Percentiles rank a stretch among this genome's conserved stretches.
Evolutionary conservation across 2,329 filamentous ascomycete genomes (phyloP).

Genomic region (Phaeosphaeriaceae sp.): DNA sequence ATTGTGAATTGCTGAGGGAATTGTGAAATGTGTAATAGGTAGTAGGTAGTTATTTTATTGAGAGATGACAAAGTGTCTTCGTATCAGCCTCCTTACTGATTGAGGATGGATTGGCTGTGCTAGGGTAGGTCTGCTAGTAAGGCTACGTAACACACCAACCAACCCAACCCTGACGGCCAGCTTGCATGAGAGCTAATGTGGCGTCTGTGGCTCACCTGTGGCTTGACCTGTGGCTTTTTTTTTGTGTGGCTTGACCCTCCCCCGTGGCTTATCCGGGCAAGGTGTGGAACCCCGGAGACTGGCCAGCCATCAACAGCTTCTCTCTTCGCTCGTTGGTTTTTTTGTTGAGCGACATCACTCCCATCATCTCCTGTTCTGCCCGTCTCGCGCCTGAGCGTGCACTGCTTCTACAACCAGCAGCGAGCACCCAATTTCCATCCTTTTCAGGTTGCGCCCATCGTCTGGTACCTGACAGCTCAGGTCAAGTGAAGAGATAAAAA

Average conservation of each 20-base stretch:
- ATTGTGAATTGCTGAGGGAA: constrained; percentile 1
- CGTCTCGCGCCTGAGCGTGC: constrained; percentile 25
- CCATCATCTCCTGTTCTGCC: constrained; percentile 1
- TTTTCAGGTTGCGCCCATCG: constrained; percentile 6
- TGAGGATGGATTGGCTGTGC: no score
- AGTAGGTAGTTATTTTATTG: no score
- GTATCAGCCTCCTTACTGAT: constrained; percentile 34
- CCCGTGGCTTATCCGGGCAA: no score
- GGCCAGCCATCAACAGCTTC: constrained; percentile 31
- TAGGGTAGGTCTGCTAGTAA: no score
- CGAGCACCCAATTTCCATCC: constrained; percentile 27
- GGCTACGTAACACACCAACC: neutral
- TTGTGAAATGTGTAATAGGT: neutral
- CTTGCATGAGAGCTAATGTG: constrained; percentile 4
- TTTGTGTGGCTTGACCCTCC: no score
- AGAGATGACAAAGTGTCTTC: constrained; percentile 35
- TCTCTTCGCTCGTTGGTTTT: constrained; percentile 29
- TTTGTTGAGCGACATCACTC: constrained; percentile 41
- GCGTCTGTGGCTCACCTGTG: constrained; percentile 1
- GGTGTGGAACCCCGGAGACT: no score
- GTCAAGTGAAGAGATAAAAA: constrained; percentile 29
- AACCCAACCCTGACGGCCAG: constrained; percentile 27
- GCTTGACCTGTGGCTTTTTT: constrained; percentile 4
- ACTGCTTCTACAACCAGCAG: constrained; percentile 20
- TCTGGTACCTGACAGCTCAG: constrained; percentile 11